Base-by-base conservation (phyloP, 768 basidiomycete genomes). In the Boletus subcaerulescens region DNA sequence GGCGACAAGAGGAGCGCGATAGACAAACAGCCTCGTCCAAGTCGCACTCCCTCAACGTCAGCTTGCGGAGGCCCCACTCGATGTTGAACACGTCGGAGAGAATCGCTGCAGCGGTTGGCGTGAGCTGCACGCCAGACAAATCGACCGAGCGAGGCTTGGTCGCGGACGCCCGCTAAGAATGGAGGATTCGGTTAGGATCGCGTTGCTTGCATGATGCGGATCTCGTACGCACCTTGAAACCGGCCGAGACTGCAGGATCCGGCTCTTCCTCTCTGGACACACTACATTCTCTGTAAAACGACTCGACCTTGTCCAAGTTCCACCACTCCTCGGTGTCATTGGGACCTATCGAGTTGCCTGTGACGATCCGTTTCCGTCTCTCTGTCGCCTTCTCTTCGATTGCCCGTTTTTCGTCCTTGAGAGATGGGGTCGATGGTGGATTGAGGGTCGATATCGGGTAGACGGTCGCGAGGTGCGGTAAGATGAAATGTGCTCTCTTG, bases 71-170 rank as follows among this genome's bases (percentile, higher is more conserved):
- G 0, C 94, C 95, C 90, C 94, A 98, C 70, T 98, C 93, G 53
- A 97, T 87, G 9, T 85, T 83, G 59, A 98, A 85, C 14, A 97
- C 84, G 71, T 98, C 96, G 0, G 96, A 88, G 17, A 99, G 78
- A 17, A 93, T 85, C 13, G 87, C 85, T 0, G 92, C 88, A 0
- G 83, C 77, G 2, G 84, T 79, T 2, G 79, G 69, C 1, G 83
- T 88, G 18, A 98, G 77, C 62, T 86, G 87, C 20, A 88, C 83
- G 11, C 89, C 83, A 3, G 92, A 87, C n/a, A 93, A 75, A 68
- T 93, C 89, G 17, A 94, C 79, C 0, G 85, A 77, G 17, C 91
- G 81, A 0, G 92, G 91, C 40, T 73, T 77, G 11, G 76, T 77
- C 11, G 73, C 64, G 18, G 82, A 73, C 33, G 83, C 81, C 45